These are phyloP conservation scores for sweet orange (Citrus sinensis) DNA, from an alignment of 345 rosid species.

Conservation along the genomic window DVS_A1.0 CM039162.1:31282501-31283000, in stretches of 20 bases:
- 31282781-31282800: neutral
- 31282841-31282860: conserved; percentile 16
- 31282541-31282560: neutral
- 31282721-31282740: neutral
- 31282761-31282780: neutral
- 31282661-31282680: neutral
- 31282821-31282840: conserved; percentile 6
- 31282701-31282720: neutral
- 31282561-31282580: too few species aligned
- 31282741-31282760: neutral
- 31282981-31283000: too few species aligned
- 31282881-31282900: conserved; percentile 13
- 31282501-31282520: conserved; percentile 12
- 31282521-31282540: neutral
- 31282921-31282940: neutral
- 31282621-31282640: neutral
- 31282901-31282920: neutral
- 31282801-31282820: neutral
- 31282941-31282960: neutral
- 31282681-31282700: neutral
- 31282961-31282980: neutral
- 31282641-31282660: neutral
- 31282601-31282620: neutral
- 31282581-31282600: too few species aligned
- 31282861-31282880: neutral